Base-by-base conservation (phyloP, 371 early-diverging fungal genomes). In the Mortierella sp. region DNA sequence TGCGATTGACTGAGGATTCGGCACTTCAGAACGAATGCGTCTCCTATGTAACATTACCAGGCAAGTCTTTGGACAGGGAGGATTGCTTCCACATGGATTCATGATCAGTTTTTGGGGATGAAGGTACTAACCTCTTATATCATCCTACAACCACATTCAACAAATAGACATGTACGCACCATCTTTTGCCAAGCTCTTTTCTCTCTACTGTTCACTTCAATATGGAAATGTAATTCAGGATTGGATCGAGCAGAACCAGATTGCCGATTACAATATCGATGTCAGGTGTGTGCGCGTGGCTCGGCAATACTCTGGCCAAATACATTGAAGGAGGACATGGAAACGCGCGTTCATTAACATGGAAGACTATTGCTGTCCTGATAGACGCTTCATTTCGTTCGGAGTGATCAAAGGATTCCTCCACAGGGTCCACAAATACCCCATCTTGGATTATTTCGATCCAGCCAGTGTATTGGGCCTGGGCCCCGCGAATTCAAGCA, bases 391-490 rank as follows among this genome's bases (percentile, higher is more conserved):
- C 54, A 87, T 95, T 30, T 86, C 93, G 6, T 95, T 90, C 83
- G 95, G 94, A 0, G 86, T 92, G 3, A 84, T 93, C 68, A 92
- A 95, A 56, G 90, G 89, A 2, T 84, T 93, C 63, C 80, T 95
- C 8, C 88, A 89, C 64, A 86, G 95, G 27, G 88, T 95, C 1
- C 92, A 94, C 80, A 92, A 91, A 67, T 95, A 93, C 74, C 94
- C 95, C 0, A 83, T 94, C 18, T 56, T 90, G 47, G 81, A 67
- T 47, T 52, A 71, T n/a, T 46, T 67, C 26, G 59, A 64, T 23
- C 58, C 66, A 42, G 58, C 55, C 48, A 61, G 31, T 26, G 34
- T 31, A 26, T 24, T 16, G 31, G 50, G 21, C 12, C 16, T 50
- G 27, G 28, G 28, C 51, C 28, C 30, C 6, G 51, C 51, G n/a